Evolutionary conservation across 129 eudicot species (phyloP).

Genomic region (Rutidosis leptorrhynchoides): DNA sequence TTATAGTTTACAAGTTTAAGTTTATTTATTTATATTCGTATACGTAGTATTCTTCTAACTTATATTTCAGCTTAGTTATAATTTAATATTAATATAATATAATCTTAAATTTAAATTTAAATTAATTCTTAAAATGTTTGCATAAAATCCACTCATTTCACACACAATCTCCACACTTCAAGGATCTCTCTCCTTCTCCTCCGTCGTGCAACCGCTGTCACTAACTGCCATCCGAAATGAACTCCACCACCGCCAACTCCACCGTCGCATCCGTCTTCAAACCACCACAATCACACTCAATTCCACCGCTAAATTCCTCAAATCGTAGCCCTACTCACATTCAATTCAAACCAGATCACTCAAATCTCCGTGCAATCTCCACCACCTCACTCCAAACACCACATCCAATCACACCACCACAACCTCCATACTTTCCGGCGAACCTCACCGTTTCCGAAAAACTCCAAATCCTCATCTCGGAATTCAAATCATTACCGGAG

Average conservation of each 20-base stretch:
- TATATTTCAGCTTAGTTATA: too few species aligned
- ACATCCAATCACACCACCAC: slow-evolving; percentile 2
- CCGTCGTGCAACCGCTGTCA: slow-evolving; percentile 10
- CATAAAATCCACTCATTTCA: not conserved
- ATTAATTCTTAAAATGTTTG: not conserved
- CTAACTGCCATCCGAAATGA: slow-evolving; percentile 29
- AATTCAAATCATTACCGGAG: slow-evolving; percentile 55
- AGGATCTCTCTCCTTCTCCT: slow-evolving; percentile 26
- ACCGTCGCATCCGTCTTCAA: slow-evolving; percentile 20
- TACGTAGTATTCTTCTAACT: too few species aligned
- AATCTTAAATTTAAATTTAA: too few species aligned
- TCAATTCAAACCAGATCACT: slow-evolving; percentile 15
- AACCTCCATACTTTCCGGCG: not conserved
- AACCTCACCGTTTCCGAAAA: slow-evolving; percentile 36
- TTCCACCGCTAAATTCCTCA: slow-evolving; percentile 9
- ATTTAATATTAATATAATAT: not conserved
- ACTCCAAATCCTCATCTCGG: slow-evolving; percentile 42
- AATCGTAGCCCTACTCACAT: slow-evolving; percentile 9
- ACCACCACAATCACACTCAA: slow-evolving; percentile 16
- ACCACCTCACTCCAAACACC: slow-evolving; percentile 27
- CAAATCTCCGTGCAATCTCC: slow-evolving; percentile 7
- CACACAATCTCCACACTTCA: not conserved
- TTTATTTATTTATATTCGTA: too few species aligned
- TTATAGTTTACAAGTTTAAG: not conserved
- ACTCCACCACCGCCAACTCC: slow-evolving; percentile 26